These are phyloP conservation scores for Debaryomyces castellii DNA, from an alignment of 805 yeast genomes.

Conservation along the genomic window DNA sequence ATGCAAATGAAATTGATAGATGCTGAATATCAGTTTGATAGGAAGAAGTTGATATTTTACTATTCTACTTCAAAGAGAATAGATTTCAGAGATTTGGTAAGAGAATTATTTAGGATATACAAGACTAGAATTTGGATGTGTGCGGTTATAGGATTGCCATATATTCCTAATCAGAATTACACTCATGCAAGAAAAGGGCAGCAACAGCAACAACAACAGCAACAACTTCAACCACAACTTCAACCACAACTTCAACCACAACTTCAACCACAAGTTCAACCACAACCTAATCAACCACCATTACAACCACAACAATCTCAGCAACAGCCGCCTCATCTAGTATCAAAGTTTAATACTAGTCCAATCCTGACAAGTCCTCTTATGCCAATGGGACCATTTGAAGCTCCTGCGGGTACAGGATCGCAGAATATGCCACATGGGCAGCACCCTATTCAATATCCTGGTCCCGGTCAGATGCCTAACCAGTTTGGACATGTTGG, in stretches of 20 bases:
- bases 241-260: neutral
- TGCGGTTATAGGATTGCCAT: constrained; percentile 55
- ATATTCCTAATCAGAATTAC: constrained; percentile 9
- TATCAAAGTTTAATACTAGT: neutral
- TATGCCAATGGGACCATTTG: constrained; percentile 2
- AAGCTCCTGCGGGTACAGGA: constrained; percentile 4
- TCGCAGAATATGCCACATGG: neutral
- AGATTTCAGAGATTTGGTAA: constrained; percentile 71
- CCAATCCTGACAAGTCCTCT: constrained; percentile 4
- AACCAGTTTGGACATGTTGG: constrained; percentile 1
- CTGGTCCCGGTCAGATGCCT: neutral
- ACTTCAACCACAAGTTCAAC: neutral
- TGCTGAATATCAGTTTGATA: constrained; percentile 81
- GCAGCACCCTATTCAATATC: neutral
- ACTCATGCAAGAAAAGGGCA: neutral
- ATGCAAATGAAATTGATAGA: constrained; percentile 60
- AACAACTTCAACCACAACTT: neutral
- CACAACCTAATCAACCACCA: neutral
- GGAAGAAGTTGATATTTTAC: constrained; percentile 73
- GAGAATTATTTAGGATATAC: constrained; percentile 71
- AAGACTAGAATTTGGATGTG: constrained; percentile 84
- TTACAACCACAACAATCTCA: neutral
- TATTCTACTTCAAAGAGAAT: constrained; percentile 60
- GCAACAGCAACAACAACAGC: neutral
- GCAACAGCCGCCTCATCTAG: neutral